Evolutionary conservation across 1,284 basidiomycete genomes (phyloP).

Genomic region (Cutaneotrichosporon curvatum): DNA sequence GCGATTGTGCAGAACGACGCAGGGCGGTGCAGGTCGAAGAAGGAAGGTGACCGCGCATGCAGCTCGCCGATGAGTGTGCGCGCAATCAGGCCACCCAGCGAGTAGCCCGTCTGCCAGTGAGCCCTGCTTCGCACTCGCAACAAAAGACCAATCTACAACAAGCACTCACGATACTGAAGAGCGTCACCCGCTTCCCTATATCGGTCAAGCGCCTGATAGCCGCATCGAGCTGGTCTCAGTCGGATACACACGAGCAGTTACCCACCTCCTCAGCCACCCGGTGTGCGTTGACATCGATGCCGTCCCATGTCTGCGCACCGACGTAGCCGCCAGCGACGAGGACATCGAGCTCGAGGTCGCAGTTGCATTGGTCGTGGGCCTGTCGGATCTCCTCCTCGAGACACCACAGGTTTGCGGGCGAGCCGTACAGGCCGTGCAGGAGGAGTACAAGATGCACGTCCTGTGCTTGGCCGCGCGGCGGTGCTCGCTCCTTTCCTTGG

Average conservation of each 20-base stretch:
- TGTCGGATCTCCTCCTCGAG: conserved; percentile 28
- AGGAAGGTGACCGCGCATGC: conserved; percentile 32
- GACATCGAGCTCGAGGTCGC: conserved; percentile 18
- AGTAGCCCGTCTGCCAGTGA: conserved; percentile 44
- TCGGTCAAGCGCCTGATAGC: conserved; percentile 33
- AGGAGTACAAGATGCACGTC: conserved; percentile 41
- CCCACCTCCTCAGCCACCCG: conserved; percentile 34
- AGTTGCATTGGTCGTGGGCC: neutral
- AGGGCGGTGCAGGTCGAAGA: conserved; percentile 34
- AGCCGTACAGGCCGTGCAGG: conserved; percentile 44
- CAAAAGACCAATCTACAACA: too few species aligned
- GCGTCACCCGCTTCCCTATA: conserved; percentile 25
- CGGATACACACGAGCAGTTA: neutral
- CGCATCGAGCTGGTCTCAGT: conserved; percentile 25
- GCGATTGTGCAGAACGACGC: conserved; percentile 42
- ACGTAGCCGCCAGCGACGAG: conserved; percentile 24
- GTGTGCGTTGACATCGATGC: conserved; percentile 42
- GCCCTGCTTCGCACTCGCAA: too few species aligned
- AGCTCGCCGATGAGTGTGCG: conserved; percentile 41
- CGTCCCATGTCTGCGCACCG: conserved; percentile 43
- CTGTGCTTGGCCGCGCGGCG: neutral
- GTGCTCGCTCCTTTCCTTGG: too few species aligned
- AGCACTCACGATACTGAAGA: conserved; percentile 39
- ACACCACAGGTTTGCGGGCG: conserved; percentile 29
- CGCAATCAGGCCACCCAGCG: conserved; percentile 42